Conservation (phyloP, 2,329 filamentous ascomycete genomes). For the Botrytis fragariae region DNA sequence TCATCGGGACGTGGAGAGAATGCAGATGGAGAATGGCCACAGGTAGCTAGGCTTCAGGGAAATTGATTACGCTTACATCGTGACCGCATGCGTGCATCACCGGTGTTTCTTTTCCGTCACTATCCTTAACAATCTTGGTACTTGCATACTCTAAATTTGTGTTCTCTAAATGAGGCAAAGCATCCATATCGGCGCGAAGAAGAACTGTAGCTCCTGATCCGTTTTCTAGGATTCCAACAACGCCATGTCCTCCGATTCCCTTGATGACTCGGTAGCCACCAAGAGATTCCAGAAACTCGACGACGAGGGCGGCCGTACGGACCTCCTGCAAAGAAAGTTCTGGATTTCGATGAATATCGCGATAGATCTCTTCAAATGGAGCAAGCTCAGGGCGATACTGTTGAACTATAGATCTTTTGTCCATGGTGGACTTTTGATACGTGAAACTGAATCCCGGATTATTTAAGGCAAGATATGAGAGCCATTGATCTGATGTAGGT, state of each 20-base stretch:
- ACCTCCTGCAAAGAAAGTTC: slow-evolving; percentile 58
- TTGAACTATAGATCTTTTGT: not conserved
- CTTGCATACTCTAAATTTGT: slow-evolving; percentile 57
- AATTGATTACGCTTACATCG: slow-evolving; percentile 39
- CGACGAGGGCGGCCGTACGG: slow-evolving; percentile 48
- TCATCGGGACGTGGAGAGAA: too few species aligned
- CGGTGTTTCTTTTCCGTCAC: slow-evolving; percentile 49
- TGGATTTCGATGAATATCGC: slow-evolving; percentile 55
- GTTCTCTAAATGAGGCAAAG: slow-evolving; percentile 54
- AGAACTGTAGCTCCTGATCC: slow-evolving; percentile 54
- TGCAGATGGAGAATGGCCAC: too few species aligned
- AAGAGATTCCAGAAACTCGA: slow-evolving; percentile 39
- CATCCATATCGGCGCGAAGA: slow-evolving; percentile 62
- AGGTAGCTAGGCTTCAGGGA: too few species aligned
- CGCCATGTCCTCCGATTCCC: slow-evolving; percentile 56
- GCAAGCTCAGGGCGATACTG: slow-evolving; percentile 18
- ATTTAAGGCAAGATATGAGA: not conserved
- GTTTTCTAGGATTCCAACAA: slow-evolving; percentile 55
- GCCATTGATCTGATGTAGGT: not conserved
- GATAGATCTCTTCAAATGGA: slow-evolving; percentile 54
- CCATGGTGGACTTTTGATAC: not conserved
- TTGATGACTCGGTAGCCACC: slow-evolving; percentile 45
- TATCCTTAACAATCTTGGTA: slow-evolving; percentile 38
- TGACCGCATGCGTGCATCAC: slow-evolving; percentile 71
- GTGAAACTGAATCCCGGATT: not conserved